These are phyloP conservation scores for Argentina anserina DNA, from an alignment of 306 rosid species.

Conservation along the genomic window DNA sequence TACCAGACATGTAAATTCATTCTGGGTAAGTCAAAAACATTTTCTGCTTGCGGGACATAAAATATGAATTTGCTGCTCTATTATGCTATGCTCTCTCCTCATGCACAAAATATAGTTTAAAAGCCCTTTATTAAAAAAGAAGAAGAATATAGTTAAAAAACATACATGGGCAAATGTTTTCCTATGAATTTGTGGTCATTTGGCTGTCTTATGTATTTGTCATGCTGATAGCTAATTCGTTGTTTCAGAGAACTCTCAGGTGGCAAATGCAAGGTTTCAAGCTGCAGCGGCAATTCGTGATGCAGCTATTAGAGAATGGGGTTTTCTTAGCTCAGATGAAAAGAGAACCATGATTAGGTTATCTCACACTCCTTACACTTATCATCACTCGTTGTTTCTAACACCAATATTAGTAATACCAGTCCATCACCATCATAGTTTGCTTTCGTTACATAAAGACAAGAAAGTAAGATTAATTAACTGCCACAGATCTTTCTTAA, in stretches of 20 bases:
- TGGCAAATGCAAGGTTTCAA: conserved; percentile 86
- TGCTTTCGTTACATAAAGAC: neutral
- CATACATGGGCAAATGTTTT: neutral
- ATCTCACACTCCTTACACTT: neutral
- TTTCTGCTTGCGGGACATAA: conserved; percentile 1
- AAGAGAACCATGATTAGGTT: conserved; percentile 83
- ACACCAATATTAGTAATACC: neutral
- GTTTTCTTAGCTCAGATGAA: conserved; percentile 61
- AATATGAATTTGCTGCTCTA: neutral
- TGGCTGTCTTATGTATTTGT: neutral
- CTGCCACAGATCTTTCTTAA: neutral
- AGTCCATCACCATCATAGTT: neutral
- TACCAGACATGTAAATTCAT: conserved; percentile 82
- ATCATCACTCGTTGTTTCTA: neutral
- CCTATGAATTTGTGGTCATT: neutral
- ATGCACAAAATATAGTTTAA: neutral
- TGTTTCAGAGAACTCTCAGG: conserved; percentile 67
- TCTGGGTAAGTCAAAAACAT: conserved; percentile 55
- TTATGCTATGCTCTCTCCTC: neutral
- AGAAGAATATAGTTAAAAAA: neutral
- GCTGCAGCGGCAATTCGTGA: conserved; percentile 87
- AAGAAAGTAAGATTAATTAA: neutral
- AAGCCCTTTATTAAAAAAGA: too few relatives aligned
- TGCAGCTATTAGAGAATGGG: conserved; percentile 97
- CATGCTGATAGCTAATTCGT: conserved; percentile 33